Conservation (phyloP, 1,284 basidiomycete species). For the Sporisorium scitamineum region DNA sequence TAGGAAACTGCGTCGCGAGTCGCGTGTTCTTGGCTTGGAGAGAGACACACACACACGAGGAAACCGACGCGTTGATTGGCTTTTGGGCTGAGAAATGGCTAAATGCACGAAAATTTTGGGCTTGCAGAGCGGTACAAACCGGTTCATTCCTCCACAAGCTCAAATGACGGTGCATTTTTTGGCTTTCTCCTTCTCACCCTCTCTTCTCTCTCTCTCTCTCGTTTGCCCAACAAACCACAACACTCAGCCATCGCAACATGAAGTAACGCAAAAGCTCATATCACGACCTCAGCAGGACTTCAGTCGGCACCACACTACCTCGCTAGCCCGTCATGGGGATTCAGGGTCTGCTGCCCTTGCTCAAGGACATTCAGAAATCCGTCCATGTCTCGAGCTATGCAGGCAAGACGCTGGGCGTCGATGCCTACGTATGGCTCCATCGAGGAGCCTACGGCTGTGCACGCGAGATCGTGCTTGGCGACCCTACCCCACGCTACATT, state of each 20-base stretch:
- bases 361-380: conserved; percentile 79
- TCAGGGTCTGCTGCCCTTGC: conserved; percentile 87
- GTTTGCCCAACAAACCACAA: neutral
- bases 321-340: conserved; percentile 75
- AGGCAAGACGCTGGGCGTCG: conserved; percentile 76
- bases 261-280: neutral
- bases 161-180: too few relatives aligned
- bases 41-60: neutral
- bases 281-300: neutral
- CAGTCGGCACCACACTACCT: neutral
- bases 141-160: conserved; percentile 3
- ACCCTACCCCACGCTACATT: conserved; percentile 85
- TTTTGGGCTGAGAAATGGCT: neutral
- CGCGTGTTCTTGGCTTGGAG: conserved; percentile 8
- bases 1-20: conserved; percentile 23
- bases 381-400: conserved; percentile 55
- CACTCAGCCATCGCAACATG: neutral
- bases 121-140: conserved; percentile 11
- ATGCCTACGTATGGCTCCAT: conserved; percentile 98
- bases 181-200: too few relatives aligned
- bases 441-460: conserved; percentile 92
- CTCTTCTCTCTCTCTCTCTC: neutral
- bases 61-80: conserved; percentile 23
- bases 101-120: neutral
- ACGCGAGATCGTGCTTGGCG: conserved; percentile 84